These are phyloP conservation scores for Calycina herbarum DNA, from an alignment of 2,329 filamentous ascomycete genomes.

Conservation along the genomic window DNA sequence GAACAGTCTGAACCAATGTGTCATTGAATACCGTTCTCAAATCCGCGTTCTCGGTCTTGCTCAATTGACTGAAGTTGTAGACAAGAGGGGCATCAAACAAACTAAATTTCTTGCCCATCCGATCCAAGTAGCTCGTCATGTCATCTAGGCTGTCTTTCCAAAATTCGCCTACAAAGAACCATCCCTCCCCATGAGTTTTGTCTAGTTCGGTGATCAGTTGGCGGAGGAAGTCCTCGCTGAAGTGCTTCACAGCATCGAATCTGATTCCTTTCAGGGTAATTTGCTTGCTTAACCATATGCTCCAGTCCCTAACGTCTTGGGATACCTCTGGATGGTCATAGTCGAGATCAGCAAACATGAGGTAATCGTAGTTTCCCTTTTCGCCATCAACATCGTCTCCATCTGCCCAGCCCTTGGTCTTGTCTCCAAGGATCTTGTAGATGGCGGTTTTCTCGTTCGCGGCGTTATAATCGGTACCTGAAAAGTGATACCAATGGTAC, in stretches of 20 bases:
- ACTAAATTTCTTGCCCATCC: constrained; percentile 57
- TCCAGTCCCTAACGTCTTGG: constrained; percentile 66
- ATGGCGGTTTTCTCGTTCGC: constrained; percentile 56
- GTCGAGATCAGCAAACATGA: constrained; percentile 73
- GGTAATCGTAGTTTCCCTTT: constrained; percentile 68
- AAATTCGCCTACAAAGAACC: constrained; percentile 70
- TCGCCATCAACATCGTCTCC: constrained; percentile 58
- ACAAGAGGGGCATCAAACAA: constrained; percentile 70
- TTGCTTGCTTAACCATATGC: constrained; percentile 63
- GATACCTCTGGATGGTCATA: constrained; percentile 63
- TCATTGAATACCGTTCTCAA: constrained; percentile 63
- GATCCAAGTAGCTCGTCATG: constrained; percentile 57
- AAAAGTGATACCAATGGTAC: constrained; percentile 69
- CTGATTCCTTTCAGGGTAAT: constrained; percentile 65
- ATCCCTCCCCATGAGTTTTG: constrained; percentile 49
- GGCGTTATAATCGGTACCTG: constrained; percentile 66
- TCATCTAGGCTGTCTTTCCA: constrained; percentile 60
- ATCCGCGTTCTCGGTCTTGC: constrained; percentile 56
- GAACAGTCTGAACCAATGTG: constrained; percentile 55
- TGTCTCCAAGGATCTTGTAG: constrained; percentile 62
- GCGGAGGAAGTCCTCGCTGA: constrained; percentile 64
- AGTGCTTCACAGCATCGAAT: constrained; percentile 73
- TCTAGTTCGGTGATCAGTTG: constrained; percentile 62
- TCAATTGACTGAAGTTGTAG: constrained; percentile 64
- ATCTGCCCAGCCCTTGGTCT: constrained; percentile 62